These are phyloP conservation scores for Fusarium hainanense DNA, from an alignment of 2,329 filamentous ascomycete genomes.

Conservation along the genomic window DNA sequence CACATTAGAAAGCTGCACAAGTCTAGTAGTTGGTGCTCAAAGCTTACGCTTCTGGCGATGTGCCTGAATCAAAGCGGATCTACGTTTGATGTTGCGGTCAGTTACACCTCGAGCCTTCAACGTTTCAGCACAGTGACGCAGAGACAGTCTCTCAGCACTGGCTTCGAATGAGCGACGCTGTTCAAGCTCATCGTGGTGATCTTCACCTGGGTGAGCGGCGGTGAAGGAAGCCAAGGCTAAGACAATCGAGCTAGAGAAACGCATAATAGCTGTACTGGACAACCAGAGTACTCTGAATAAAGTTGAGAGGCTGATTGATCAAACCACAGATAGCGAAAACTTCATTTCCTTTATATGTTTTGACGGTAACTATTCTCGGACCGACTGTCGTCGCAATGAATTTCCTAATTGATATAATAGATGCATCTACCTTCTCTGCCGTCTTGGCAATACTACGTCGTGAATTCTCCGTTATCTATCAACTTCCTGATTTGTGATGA, in stretches of 20 bases:
- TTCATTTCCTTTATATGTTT: neutral
- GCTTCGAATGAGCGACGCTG: slow-evolving; percentile 1
- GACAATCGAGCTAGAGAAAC: neutral
- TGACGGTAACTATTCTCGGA: neutral
- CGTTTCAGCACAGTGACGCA: slow-evolving; percentile 59
- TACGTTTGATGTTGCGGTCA: slow-evolving; percentile 57
- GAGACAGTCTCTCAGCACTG: slow-evolving; percentile 41
- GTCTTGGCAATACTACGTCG: slow-evolving; percentile 13
- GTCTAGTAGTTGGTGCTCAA: fast-evolving
- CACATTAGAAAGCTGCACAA: neutral
- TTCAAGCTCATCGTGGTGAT: slow-evolving; percentile 8
- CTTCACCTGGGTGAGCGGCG: slow-evolving; percentile 6
- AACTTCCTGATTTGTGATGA: neutral
- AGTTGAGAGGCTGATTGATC: neutral
- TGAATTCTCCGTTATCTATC: neutral
- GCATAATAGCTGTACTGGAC: neutral
- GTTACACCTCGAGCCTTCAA: slow-evolving; percentile 60
- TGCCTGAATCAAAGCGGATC: slow-evolving; percentile 54
- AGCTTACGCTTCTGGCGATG: slow-evolving; percentile 53
- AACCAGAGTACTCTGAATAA: neutral
- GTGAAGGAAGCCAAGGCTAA: neutral
- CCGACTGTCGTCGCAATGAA: neutral
- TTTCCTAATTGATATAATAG: neutral
- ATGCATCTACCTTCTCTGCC: neutral
- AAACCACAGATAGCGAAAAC: too few relatives aligned